These are phyloP conservation scores for Phytophthora tubulina DNA, from an alignment of 352 stramenopile genomes.

Conservation along the genomic window DNA sequence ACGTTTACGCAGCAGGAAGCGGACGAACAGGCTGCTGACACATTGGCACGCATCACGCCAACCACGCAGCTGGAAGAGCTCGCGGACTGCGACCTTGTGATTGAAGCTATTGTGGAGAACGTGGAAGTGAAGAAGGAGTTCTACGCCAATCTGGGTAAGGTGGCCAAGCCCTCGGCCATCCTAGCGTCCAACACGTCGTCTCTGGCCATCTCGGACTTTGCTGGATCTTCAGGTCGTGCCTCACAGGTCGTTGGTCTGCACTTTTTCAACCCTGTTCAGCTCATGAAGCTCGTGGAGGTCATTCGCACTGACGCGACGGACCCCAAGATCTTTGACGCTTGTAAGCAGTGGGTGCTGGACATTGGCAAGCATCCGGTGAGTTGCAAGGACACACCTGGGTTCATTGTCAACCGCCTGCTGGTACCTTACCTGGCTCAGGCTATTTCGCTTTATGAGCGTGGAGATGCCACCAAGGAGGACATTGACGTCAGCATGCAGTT, in stretches of 20 bases:
- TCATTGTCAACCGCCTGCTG: constrained; percentile 97
- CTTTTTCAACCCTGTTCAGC: constrained; percentile 98
- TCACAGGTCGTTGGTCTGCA: constrained; percentile 97
- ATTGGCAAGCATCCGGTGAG: constrained; percentile 96
- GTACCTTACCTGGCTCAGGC: constrained; percentile 87
- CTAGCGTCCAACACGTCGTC: constrained; percentile 98
- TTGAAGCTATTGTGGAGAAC: constrained; percentile 99
- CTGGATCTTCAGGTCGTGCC: constrained; percentile 90
- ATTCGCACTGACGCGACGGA: constrained; percentile 95
- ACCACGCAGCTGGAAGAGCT: constrained; percentile 91
- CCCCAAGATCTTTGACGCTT: constrained; percentile 91
- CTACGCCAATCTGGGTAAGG: constrained; percentile 93
- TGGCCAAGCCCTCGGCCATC: constrained; percentile 94
- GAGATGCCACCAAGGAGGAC: constrained; percentile 95
- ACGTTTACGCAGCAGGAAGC: constrained; percentile 86
- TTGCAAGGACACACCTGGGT: constrained; percentile 97
- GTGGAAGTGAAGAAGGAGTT: constrained; percentile 94
- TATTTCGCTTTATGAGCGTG: constrained; percentile 95
- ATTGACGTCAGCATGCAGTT: constrained; percentile 99
- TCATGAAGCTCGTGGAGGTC: constrained; percentile 98
- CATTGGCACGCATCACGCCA: constrained; percentile 86
- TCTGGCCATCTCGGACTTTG: constrained; percentile 95
- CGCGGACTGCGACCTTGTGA: constrained; percentile 94
- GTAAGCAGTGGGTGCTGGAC: constrained; percentile 90
- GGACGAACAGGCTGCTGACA: constrained; percentile 66